Conservation (phyloP, 2,329 filamentous ascomycete genomes). For the Gaeumannomyces sp. region DNA sequence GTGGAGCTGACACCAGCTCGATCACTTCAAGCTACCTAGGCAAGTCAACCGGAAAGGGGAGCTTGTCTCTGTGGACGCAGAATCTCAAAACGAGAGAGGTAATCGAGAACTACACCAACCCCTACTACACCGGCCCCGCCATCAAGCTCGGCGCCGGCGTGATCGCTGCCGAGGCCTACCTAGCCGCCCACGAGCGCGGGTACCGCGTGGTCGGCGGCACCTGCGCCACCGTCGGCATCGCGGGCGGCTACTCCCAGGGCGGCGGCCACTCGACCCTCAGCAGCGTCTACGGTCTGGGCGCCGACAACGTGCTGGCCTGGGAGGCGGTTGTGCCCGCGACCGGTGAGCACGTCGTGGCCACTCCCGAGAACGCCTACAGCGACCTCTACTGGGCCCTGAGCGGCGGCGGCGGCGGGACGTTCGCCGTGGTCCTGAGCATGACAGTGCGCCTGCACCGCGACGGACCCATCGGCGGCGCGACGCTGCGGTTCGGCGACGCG, state of each 20-base stretch:
- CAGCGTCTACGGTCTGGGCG: conserved; percentile 41
- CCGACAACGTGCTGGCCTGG: conserved; percentile 45
- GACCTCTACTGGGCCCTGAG: conserved; percentile 52
- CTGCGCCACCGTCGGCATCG: conserved; percentile 43
- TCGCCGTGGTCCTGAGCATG: conserved; percentile 43
- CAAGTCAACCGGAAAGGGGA: conserved; percentile 28
- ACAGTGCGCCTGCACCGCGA: conserved; percentile 1
- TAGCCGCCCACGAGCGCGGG: conserved; percentile 28
- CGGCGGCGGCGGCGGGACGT: conserved; percentile 47
- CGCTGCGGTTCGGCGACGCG: neutral
- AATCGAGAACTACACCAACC: conserved; percentile 21
- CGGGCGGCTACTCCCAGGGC: conserved; percentile 48
- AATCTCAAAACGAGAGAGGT: conserved; percentile 28
- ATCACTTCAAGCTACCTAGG: conserved; percentile 23
- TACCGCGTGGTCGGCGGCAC: conserved; percentile 39
- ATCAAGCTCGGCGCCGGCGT: conserved; percentile 44
- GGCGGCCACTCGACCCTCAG: conserved; percentile 46
- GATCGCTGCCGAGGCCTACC: conserved; percentile 32
- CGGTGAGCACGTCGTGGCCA: conserved; percentile 37
- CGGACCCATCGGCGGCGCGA: neutral
- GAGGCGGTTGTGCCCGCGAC: conserved; percentile 38
- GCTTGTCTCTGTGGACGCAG: conserved; percentile 33
- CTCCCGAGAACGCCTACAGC: conserved; percentile 29
- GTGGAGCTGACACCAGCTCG: too few species aligned
- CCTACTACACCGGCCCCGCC: conserved; percentile 36